Evolutionary conservation across 805 yeast genomes (phyloP).

Genomic region (Candida glaebosa): DNA sequence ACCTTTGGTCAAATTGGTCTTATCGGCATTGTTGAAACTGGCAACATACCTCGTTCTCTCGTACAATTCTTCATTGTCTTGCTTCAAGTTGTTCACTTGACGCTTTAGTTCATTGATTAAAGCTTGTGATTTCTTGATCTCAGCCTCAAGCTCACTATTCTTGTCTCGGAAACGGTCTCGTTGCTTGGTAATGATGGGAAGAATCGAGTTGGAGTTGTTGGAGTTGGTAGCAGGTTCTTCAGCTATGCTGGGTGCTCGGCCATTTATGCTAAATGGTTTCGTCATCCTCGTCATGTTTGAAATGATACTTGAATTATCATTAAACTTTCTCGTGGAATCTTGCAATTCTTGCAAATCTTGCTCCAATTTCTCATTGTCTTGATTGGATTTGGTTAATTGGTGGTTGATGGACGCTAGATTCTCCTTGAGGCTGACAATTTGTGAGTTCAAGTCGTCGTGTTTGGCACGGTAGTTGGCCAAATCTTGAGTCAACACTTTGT

Average conservation of each 20-base stretch:
- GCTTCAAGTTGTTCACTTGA: slow-evolving; percentile 60
- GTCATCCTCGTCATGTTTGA: slow-evolving; percentile 44
- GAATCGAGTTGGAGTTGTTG: slow-evolving; percentile 42
- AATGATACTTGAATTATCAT: slow-evolving; percentile 64
- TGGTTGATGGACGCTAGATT: slow-evolving; percentile 28
- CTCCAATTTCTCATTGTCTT: slow-evolving; percentile 63
- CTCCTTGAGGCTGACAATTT: slow-evolving; percentile 38
- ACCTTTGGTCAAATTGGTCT: slow-evolving; percentile 6
- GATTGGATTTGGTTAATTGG: slow-evolving; percentile 41
- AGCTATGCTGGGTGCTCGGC: slow-evolving; percentile 8
- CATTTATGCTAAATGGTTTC: slow-evolving; percentile 28
- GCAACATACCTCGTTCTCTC: slow-evolving; percentile 72
- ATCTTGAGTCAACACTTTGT: slow-evolving; percentile 69
- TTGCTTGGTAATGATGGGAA: slow-evolving; percentile 90
- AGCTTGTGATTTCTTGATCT: slow-evolving; percentile 55
- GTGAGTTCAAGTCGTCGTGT: slow-evolving; percentile 43
- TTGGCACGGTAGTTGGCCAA: slow-evolving; percentile 62
- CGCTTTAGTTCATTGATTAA: slow-evolving; percentile 58
- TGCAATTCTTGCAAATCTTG: slow-evolving; percentile 64
- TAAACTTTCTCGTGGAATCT: slow-evolving; percentile 40
- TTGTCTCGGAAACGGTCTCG: slow-evolving; percentile 89
- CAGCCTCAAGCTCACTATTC: slow-evolving; percentile 81
- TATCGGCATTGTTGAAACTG: slow-evolving; percentile 33
- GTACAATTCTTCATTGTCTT: slow-evolving; percentile 74
- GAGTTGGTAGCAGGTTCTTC: slow-evolving; percentile 12